These are phyloP conservation scores for Septoria linicola DNA, from an alignment of 2,329 filamentous ascomycete species.

Conservation along the genomic window DNA sequence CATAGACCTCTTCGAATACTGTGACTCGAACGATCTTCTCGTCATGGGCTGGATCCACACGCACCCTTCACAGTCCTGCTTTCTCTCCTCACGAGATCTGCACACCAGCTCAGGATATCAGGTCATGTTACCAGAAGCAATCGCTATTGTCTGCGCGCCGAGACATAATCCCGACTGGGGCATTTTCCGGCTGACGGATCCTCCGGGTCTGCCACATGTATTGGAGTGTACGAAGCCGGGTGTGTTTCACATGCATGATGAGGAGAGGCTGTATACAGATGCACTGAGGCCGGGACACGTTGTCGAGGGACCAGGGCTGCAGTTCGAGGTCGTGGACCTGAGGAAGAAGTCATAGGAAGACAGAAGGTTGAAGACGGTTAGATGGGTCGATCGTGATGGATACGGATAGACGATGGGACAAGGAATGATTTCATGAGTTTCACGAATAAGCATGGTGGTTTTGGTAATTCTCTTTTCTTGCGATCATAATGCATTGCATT, in stretches of 20 bases:
- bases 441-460: neutral
- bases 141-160: constrained; percentile 94
- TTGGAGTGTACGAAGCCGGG: constrained; percentile 73
- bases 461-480: neutral
- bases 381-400: constrained; percentile 9
- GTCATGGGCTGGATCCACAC: constrained; percentile 98
- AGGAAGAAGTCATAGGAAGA: constrained; percentile 31
- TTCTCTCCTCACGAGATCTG: constrained; percentile 91
- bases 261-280: constrained; percentile 74
- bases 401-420: neutral
- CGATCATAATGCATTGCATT: constrained; percentile 11
- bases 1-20: constrained; percentile 77
- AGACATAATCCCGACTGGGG: constrained; percentile 76
- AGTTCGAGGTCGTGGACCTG: constrained; percentile 67
- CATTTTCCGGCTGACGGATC: constrained; percentile 89
- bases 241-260: constrained; percentile 76
- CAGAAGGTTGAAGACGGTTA: neutral
- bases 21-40: constrained; percentile 77
- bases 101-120: constrained; percentile 95
- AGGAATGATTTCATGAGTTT: neutral
- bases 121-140: constrained; percentile 92
- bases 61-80: constrained; percentile 93
- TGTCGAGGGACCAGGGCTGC: constrained; percentile 55
- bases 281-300: constrained; percentile 61
- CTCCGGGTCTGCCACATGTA: constrained; percentile 83